A percentile compares a stretch with the other conserved stretches of the same genome.
These are phyloP conservation scores for Extremus antarcticus DNA, from an alignment of 495 filamentous ascomycete genomes.

Conservation along the genomic window DNA sequence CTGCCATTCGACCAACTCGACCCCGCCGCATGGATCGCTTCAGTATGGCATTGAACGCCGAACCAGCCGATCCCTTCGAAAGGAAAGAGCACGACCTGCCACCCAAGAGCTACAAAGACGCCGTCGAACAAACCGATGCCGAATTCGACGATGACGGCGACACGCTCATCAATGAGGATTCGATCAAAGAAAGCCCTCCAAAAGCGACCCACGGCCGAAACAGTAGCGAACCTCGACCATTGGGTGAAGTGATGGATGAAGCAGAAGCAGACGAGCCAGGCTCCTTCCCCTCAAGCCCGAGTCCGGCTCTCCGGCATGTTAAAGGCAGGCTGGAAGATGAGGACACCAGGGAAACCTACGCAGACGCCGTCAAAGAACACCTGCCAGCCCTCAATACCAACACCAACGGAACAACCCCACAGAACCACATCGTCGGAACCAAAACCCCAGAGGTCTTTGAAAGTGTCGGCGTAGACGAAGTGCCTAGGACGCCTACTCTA, in stretches of 20 bases:
- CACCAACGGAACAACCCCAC: neutral
- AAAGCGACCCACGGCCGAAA: conserved; percentile 1
- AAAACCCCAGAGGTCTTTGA: conserved; percentile 10
- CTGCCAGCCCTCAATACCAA: neutral
- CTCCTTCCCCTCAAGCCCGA: neutral
- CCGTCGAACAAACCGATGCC: neutral
- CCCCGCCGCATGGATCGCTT: too few species aligned
- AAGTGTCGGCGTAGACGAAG: conserved; percentile 14
- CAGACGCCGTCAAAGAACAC: conserved; percentile 9
- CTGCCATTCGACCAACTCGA: too few species aligned
- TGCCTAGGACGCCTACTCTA: conserved; percentile 11
- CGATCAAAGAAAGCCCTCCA: conserved; percentile 17
- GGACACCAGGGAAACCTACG: conserved; percentile 2
- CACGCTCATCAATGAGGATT: conserved; percentile 6
- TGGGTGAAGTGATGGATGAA: conserved; percentile 20
- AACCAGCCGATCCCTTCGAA: conserved; percentile 10
- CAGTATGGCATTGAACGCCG: conserved; percentile 2
- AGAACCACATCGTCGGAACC: neutral
- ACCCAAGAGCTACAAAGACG: conserved; percentile 9
- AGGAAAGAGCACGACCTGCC: conserved; percentile 5
- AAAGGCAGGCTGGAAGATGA: conserved; percentile 14
- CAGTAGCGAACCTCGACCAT: conserved; percentile 9
- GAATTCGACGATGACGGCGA: conserved; percentile 1
- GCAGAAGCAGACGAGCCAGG: neutral
- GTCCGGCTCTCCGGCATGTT: conserved; percentile 13